phyloP scores from a whole-genome alignment of 2,329 filamentous ascomycete species.

The Sporothrix euskadiensis region DNA sequence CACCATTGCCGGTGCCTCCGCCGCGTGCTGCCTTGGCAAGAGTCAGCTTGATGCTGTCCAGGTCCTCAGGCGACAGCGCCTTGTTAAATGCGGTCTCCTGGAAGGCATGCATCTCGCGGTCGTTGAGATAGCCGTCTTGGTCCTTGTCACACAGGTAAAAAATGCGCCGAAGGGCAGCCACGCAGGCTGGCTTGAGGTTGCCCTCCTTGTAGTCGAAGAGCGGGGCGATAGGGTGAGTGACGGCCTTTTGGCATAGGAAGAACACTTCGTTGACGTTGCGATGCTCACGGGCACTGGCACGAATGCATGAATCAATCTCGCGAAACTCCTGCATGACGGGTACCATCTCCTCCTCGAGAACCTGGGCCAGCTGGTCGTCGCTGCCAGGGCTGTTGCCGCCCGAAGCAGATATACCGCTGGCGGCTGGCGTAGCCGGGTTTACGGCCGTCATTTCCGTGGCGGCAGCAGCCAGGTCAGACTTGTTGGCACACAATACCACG shows the following conservation, averaged over 20 bases:
- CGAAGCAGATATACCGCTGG: not conserved
- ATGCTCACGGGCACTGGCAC: conserved; percentile 87
- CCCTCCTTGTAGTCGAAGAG: conserved; percentile 95
- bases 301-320: conserved; percentile 96
- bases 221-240: conserved; percentile 94
- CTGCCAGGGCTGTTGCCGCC: conserved; percentile 23
- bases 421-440: not conserved
- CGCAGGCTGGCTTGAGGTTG: conserved; percentile 81
- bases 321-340: conserved; percentile 98
- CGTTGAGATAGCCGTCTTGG: conserved; percentile 86
- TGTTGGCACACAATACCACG: conserved; percentile 95
- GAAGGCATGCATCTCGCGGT: conserved; percentile 87
- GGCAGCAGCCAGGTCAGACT: conserved; percentile 72
- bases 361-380: conserved; percentile 74
- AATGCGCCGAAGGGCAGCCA: conserved; percentile 81
- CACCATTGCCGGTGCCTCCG: conserved; percentile 61
- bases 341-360: conserved; percentile 95
- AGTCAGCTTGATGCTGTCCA: conserved; percentile 87
- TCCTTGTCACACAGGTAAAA: conserved; percentile 98
- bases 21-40: conserved; percentile 67
- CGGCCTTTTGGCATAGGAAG: conserved; percentile 96
- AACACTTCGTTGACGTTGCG: conserved; percentile 95
- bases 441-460: not conserved
- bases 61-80: conserved; percentile 73
- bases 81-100: conserved; percentile 92